Conservation (phyloP, 208 protist species). For the Leishmania braziliensis region DNA sequence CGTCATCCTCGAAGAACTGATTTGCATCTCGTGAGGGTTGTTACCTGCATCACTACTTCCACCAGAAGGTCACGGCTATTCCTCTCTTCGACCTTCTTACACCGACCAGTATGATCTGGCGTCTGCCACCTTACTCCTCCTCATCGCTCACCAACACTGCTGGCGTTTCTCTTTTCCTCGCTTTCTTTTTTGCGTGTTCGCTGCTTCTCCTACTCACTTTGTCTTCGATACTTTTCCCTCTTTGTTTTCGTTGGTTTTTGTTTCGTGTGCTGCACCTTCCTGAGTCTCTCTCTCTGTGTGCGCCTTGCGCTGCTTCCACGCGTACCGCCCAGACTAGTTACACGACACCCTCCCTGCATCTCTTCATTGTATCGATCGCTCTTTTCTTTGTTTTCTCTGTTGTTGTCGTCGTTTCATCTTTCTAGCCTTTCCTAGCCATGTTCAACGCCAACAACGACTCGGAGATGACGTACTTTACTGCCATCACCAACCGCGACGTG, state of each 20-base stretch:
- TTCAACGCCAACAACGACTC: neutral
- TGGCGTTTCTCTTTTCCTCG: neutral
- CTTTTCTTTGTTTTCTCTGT: neutral
- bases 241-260: conserved; percentile 20
- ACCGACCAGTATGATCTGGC: no score
- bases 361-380: neutral
- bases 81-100: no score
- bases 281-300: neutral
- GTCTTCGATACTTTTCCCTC: neutral
- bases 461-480: conserved; percentile 37
- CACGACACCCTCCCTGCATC: neutral
- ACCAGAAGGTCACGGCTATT: no score
- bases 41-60: neutral
- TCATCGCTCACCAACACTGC: neutral
- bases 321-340: no score
- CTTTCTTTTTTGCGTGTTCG: neutral
- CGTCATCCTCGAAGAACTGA: neutral
- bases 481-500: conserved; percentile 35
- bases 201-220: neutral
- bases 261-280: conserved; percentile 11
- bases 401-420: neutral
- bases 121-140: no score
- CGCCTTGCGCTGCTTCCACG: no score
- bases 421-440: neutral
- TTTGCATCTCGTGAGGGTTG: neutral